Conservation (phyloP, 1,139 yeast species). For the Kodamaea alishanica region DNA sequence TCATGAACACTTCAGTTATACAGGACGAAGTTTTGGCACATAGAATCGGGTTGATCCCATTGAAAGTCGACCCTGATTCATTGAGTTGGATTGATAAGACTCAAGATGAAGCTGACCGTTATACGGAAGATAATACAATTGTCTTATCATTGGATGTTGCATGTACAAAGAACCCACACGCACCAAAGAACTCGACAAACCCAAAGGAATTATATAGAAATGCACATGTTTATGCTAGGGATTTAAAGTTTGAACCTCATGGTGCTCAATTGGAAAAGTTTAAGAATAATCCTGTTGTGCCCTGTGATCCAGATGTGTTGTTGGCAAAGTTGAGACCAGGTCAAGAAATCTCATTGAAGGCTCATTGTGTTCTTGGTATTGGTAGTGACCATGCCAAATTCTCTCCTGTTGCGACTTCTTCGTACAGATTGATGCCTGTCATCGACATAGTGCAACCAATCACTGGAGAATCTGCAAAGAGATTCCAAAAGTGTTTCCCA, state of each 20-base stretch:
- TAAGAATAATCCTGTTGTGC: slow-evolving; percentile 65
- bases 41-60: slow-evolving; percentile 87
- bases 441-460: slow-evolving; percentile 77
- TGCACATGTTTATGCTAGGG: slow-evolving; percentile 83
- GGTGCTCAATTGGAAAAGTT: slow-evolving; percentile 76
- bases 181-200: slow-evolving; percentile 73
- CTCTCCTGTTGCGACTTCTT: slow-evolving; percentile 95
- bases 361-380: slow-evolving; percentile 86
- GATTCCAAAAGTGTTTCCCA: slow-evolving; percentile 87
- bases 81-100: slow-evolving; percentile 70
- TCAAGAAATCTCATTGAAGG: slow-evolving; percentile 87
- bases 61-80: slow-evolving; percentile 87
- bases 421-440: slow-evolving; percentile 92
- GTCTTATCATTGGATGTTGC: slow-evolving; percentile 77
- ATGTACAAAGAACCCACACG: slow-evolving; percentile 83
- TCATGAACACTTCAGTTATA: slow-evolving; percentile 92
- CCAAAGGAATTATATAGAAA: slow-evolving; percentile 82
- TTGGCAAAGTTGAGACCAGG: slow-evolving; percentile 94
- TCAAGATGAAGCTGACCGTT: slow-evolving; percentile 63
- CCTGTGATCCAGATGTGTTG: slow-evolving; percentile 83
- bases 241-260: slow-evolving; percentile 85
- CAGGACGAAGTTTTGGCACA: slow-evolving; percentile 97
- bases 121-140: slow-evolving; percentile 84
- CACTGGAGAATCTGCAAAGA: slow-evolving; percentile 69
- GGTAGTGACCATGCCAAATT: slow-evolving; percentile 97